Percentiles rank a stretch among this genome's conserved stretches.
Evolutionary conservation across 352 stramenopile genomes (phyloP).

Genomic region (Phytophthora megakarya): DNA sequence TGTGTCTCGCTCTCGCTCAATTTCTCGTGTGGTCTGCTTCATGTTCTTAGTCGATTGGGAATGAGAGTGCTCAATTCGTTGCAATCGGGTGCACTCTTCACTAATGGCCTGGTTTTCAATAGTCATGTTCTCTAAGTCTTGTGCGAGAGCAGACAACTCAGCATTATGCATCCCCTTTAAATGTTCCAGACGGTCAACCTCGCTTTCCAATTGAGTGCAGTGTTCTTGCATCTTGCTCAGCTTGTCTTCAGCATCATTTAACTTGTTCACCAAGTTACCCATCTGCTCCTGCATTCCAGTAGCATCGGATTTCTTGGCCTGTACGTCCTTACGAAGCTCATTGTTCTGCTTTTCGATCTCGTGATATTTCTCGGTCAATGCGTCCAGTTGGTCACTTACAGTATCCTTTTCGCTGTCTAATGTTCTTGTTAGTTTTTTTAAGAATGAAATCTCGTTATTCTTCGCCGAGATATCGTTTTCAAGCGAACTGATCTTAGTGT

Average conservation of each 20-base stretch:
- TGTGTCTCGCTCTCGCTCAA: conserved; percentile 70
- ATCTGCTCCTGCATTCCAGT: conserved; percentile 66
- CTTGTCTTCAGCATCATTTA: conserved; percentile 61
- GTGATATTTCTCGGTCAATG: conserved; percentile 73
- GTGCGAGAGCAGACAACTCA: conserved; percentile 64
- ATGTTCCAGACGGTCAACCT: conserved; percentile 62
- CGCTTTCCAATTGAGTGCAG: conserved; percentile 51
- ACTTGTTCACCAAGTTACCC: conserved; percentile 55
- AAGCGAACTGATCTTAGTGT: conserved; percentile 48
- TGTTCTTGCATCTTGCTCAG: conserved; percentile 46
- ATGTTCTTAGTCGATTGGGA: conserved; percentile 58
- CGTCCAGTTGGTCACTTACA: conserved; percentile 70
- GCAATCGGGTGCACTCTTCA: conserved; percentile 73
- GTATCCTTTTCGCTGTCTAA: conserved; percentile 78
- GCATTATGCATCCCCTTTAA: conserved; percentile 69
- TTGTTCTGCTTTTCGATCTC: conserved; percentile 58
- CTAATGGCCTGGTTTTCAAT: conserved; percentile 87
- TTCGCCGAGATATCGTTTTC: conserved; percentile 51
- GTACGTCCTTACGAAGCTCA: conserved; percentile 43
- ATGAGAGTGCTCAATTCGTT: conserved; percentile 55
- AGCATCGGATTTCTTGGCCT: conserved; percentile 39
- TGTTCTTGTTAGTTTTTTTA: conserved; percentile 73
- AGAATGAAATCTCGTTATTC: conserved; percentile 53
- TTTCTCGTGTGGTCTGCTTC: conserved; percentile 60
- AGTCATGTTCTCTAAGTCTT: conserved; percentile 90